Evolutionary conservation across 2,329 filamentous ascomycete species (phyloP), one percentile per base, ranked within the genome.

Genomic region (Tolypocladium tundrense): DNA sequence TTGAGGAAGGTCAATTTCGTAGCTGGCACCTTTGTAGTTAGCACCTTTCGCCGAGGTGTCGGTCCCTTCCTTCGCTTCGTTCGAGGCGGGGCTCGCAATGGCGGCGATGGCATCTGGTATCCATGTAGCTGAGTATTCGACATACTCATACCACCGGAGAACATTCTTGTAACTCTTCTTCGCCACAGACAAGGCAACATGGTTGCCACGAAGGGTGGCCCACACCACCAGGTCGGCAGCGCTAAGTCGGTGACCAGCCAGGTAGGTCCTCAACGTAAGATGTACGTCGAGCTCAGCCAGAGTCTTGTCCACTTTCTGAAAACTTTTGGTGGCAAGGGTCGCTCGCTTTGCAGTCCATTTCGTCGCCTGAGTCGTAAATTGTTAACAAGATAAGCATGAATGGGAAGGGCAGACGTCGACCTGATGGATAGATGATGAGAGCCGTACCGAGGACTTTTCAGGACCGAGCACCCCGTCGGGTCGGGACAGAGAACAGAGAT

Each of bases 1-100:
- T 68, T 91, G 87, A 65, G 88, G 86, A 37, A 96, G 78, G 2
- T 85, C 86, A 69, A 95, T 88, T 65, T 91, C 89, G 72, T 91
- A 96, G 76, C 83, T 93, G 45, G 81, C 88, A 61, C 88, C 88
- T 58, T 87, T 85, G 70, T 88, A 88, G 41, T n/a, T 4, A 21
- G 41, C 3, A 42, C 41, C 41, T 10, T 42, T 42, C 1, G 8
- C n/a, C 5, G 82, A 85, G 63, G 82, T 83, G 24, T 83, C 83
- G 41, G 83, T 84, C 68, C 82, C 84, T 58, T 82, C 81, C 19
- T 54, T 54, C 9, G 6, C 24, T 33, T 51, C 48, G 48, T 16
- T 11, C 14, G 31, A 16, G 24, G 81, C 82, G 54, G 83, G 81
- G 64, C 86, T 86, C 66, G 87, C 77, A 16, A 79, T 77, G 65